A percentile compares a stretch with the other conserved stretches of the same genome.
phyloP scores from a whole-genome alignment of 805 yeast species.

The Myxozyma monticola region DNA sequence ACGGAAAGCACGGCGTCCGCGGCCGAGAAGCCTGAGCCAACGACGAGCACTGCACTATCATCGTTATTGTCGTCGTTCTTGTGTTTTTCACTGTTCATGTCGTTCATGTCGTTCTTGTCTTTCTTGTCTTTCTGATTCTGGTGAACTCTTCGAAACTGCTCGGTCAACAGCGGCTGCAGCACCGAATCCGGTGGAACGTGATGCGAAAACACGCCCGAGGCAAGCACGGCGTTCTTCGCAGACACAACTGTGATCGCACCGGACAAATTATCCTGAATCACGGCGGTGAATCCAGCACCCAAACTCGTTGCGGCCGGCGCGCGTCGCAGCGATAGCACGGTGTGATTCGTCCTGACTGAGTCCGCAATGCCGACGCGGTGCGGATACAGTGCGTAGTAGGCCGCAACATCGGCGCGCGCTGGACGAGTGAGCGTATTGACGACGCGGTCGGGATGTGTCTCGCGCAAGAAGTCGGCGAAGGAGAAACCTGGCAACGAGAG shows the following conservation, averaged over 20 bases:
- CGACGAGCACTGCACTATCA: conserved; percentile 25
- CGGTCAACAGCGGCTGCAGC: conserved; percentile 26
- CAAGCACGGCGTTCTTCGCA: conserved; percentile 28
- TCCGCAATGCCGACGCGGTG: conserved; percentile 32
- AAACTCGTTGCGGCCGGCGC: conserved; percentile 9
- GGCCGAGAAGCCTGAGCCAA: conserved; percentile 41
- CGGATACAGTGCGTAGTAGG: conserved; percentile 35
- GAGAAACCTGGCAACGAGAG: conserved; percentile 39
- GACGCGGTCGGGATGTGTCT: conserved; percentile 8
- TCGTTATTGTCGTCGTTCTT: neutral
- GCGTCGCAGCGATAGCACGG: conserved; percentile 27
- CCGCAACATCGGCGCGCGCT: conserved; percentile 34
- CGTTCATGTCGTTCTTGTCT: neutral
- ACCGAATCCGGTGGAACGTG: conserved; percentile 26
- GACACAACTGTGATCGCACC: conserved; percentile 12
- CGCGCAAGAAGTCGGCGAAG: conserved; percentile 31
- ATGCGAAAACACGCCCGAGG: conserved; percentile 35
- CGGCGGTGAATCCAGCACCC: conserved; percentile 9
- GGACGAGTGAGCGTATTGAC: conserved; percentile 35
- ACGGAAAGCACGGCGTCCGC: conserved; percentile 37
- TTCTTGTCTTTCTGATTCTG: neutral
- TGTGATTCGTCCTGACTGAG: conserved; percentile 19
- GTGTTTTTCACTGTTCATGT: neutral
- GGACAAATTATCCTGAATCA: conserved; percentile 17
- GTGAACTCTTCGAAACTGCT: no score